Conservation (phyloP, 352 stramenopile species). For the Phytophthora pistaciae region DNA sequence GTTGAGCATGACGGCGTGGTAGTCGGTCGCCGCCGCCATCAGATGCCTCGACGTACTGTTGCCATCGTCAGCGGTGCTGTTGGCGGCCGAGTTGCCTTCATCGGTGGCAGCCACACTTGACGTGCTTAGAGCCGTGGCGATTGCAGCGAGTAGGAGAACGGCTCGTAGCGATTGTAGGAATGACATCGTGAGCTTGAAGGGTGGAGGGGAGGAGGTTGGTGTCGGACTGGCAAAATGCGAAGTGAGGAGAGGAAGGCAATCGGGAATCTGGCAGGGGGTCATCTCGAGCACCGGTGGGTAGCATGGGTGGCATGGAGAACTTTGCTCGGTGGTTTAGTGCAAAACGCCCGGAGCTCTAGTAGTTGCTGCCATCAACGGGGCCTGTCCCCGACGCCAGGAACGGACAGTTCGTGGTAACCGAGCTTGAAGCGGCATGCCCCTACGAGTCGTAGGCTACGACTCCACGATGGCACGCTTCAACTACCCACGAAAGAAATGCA, state of each 20-base stretch:
- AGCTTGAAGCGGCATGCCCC: background rate
- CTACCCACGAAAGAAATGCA: background rate
- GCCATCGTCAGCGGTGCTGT: background rate
- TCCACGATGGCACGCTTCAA: background rate
- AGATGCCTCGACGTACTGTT: conserved; percentile 10
- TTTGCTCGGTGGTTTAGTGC: conserved; percentile 8
- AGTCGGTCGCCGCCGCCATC: conserved; percentile 20
- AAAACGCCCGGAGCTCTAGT: conserved; percentile 8
- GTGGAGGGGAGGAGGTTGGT: conserved; percentile 2
- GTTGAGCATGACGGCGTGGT: conserved; percentile 42
- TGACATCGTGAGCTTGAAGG: conserved; percentile 23
- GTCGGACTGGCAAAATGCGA: conserved; percentile 16
- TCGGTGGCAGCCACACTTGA: conserved; percentile 8
- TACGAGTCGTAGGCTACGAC: background rate
- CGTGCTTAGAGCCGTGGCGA: conserved; percentile 5
- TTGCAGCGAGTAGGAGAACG: conserved; percentile 12
- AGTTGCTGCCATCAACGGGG: conserved; percentile 2
- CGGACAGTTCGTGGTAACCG: conserved; percentile 11
- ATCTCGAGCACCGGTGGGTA: background rate
- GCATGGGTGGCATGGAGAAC: conserved; percentile 10
- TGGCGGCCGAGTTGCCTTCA: conserved; percentile 12
- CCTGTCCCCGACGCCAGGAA: conserved; percentile 11
- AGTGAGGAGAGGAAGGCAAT: conserved; percentile 17
- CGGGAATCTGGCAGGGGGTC: background rate
- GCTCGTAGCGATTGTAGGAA: conserved; percentile 12